Conservation (phyloP, 2,329 filamentous ascomycete species). For the Diaporthe destruens region DNA sequence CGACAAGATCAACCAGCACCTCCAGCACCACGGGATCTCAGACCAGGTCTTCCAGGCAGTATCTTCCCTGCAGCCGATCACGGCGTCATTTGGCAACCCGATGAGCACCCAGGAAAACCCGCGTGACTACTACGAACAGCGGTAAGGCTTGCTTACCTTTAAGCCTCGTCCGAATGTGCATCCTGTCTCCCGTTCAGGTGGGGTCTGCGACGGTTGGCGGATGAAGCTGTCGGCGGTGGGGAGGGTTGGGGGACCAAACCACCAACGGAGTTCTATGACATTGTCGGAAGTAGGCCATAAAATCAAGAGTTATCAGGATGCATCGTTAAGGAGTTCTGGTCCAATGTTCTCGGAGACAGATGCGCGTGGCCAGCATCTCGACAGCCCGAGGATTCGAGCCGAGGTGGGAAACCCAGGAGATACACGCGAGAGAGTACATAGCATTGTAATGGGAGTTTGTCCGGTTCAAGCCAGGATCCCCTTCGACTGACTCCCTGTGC, state of each 20-base stretch:
- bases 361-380: constrained; percentile 3
- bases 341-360: constrained; percentile 9
- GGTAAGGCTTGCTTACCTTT: constrained; percentile 12
- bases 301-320: constrained; percentile 21
- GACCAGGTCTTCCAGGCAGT: constrained; percentile 41
- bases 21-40: constrained; percentile 41
- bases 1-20: constrained; percentile 39
- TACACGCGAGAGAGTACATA: constrained; percentile 19
- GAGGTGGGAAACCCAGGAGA: not conserved
- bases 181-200: not conserved
- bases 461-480: not conserved
- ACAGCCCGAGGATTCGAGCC: not conserved
- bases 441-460: constrained; percentile 27
- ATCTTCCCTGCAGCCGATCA: constrained; percentile 41
- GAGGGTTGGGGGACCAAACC: too few species aligned
- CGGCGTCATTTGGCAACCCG: constrained; percentile 39
- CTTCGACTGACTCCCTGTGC: not conserved
- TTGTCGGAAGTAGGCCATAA: not conserved
- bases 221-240: not conserved
- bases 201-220: not conserved
- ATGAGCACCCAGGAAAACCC: constrained; percentile 34
- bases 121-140: constrained; percentile 17
- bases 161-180: not conserved
- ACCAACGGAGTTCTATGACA: not conserved
- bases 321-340: constrained; percentile 27